phyloP scores from a whole-genome alignment of 2,329 filamentous ascomycete genomes.

The Gaeumannomyces sp. region DNA sequence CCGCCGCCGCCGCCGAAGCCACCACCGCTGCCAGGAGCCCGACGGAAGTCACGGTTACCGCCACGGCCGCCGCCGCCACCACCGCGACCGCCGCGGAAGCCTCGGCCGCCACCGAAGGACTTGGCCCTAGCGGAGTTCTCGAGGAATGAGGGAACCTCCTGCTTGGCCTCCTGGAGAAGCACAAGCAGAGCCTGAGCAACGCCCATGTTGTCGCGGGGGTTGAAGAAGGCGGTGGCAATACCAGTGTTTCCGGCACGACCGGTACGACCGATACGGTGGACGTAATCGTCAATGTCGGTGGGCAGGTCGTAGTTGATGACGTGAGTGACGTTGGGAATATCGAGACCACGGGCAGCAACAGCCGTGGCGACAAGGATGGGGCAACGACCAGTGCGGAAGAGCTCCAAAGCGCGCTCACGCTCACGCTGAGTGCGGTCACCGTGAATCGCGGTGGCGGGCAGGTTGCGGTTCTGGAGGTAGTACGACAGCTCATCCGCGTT shows the following conservation, averaged over 20 bases:
- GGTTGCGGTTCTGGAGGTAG: conserved; percentile 97
- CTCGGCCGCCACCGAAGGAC: conserved; percentile 67
- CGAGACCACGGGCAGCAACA: conserved; percentile 82
- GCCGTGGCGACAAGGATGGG: conserved; percentile 96
- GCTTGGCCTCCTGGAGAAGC: conserved; percentile 97
- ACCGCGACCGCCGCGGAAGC: conserved; percentile 54
- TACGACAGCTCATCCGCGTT: conserved; percentile 98
- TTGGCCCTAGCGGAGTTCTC: conserved; percentile 97
- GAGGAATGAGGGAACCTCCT: conserved; percentile 88
- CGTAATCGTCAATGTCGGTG: conserved; percentile 96
- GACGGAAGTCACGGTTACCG: conserved; percentile 84
- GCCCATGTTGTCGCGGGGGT: conserved; percentile 89
- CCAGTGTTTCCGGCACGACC: conserved; percentile 99
- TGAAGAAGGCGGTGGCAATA: conserved; percentile 98
- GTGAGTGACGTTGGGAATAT: conserved; percentile 95
- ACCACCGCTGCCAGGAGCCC: conserved; percentile 39
- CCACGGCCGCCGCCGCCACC: conserved; percentile 64
- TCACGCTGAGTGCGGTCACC: conserved; percentile 98
- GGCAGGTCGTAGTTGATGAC: conserved; percentile 94
- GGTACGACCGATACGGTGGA: conserved; percentile 98
- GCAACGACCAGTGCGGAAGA: conserved; percentile 93
- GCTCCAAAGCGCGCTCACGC: conserved; percentile 94
- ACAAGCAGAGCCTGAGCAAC: conserved; percentile 95
- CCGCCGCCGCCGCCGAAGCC: conserved; percentile 49
- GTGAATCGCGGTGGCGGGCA: conserved; percentile 97